Evolutionary conservation across 2,329 filamentous ascomycete species (phyloP).

Genomic region (Exophiala viscosa): DNA sequence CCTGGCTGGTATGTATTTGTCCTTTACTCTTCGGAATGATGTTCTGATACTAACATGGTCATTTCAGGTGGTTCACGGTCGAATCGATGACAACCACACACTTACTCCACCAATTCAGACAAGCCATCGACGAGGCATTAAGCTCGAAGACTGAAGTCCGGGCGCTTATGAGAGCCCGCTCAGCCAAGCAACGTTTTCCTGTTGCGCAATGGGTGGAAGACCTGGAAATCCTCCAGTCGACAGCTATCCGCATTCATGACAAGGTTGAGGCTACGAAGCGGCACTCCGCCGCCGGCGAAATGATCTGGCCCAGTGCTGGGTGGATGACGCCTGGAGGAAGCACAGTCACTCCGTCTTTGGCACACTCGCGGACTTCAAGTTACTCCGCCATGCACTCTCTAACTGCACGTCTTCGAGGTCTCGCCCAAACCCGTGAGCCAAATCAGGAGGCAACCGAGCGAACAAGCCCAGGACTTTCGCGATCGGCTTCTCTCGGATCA

Average conservation of each 20-base stretch:
- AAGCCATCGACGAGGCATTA: constrained; percentile 60
- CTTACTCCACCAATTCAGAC: constrained; percentile 62
- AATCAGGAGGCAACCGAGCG: constrained; percentile 32
- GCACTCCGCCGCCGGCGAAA: constrained; percentile 12
- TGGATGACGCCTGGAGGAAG: constrained; percentile 13
- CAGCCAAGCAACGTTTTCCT: constrained; percentile 63
- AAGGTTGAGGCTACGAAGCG: constrained; percentile 38
- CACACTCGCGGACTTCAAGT: constrained; percentile 33
- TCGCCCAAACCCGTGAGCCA: constrained; percentile 38
- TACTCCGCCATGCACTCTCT: constrained; percentile 33
- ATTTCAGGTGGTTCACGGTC: constrained; percentile 64
- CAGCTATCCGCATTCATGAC: constrained; percentile 56
- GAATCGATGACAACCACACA: constrained; percentile 62
- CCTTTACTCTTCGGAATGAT: background rate
- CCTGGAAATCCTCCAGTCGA: constrained; percentile 59
- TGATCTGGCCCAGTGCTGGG: constrained; percentile 5
- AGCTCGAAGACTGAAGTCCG: constrained; percentile 55
- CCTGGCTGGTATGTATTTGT: constrained; percentile 44
- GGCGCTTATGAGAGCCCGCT: constrained; percentile 62
- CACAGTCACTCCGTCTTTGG: constrained; percentile 28
- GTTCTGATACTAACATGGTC: background rate
- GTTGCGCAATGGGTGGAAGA: constrained; percentile 65
- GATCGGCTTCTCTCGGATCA: constrained; percentile 39
- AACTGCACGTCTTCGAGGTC: constrained; percentile 38
- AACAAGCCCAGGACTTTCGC: constrained; percentile 34